Base-by-base conservation (phyloP, 2,329 filamentous ascomycete genomes). In the Atkinsonella hypoxylon region DNA sequence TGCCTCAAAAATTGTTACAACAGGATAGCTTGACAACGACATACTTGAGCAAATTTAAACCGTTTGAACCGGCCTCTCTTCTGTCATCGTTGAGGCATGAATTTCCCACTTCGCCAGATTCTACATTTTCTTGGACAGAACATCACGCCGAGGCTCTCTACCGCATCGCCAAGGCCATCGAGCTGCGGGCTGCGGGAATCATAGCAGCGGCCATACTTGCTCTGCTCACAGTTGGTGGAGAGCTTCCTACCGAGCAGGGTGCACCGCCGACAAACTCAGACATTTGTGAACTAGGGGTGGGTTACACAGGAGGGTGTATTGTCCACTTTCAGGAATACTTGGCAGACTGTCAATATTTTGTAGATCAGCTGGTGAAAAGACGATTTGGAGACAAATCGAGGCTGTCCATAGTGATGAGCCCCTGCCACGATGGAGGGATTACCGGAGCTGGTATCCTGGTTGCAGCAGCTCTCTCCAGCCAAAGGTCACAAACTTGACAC, bases 291-390 rank as follows among this genome's bases (percentile, higher is more conserved):
- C 64, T 91, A 31, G 81, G 87, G 1, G 83, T 90, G 20, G 87
- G 86, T 1, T 90, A 88, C 61, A 89, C 87, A 0, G 87, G 87
- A 32, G 84, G 85, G 7, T 89, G 86, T 60, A 90, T 90, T 53
- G 78, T 82, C n/a, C 81, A 87, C 59, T 89, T 89, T 59, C 85
- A 87, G 45, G 77, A 85, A 57, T 89, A 87, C 65, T 71, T 87
- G 41, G 67, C 71, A 43, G 83, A 85, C 58, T 88, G 83, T 56
- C 85, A 89, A 63, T 60, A 67, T 13, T 85, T 85, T 60, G 73
- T 90, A 47, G 81, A 88, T 58, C 62, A 66, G 20, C 67, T 81
- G 11, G 57, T 81, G 48, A 49, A 46, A 6, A 61, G 50, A 49
- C 59, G 59, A 30, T 63, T 61, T 20, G 64, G 61, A 5, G 47